Percentiles rank a stretch among this genome's conserved stretches.
These are phyloP conservation scores for Ceratocystis cubensis DNA, from an alignment of 2,329 filamentous ascomycete species.

Conservation along the genomic window DNA sequence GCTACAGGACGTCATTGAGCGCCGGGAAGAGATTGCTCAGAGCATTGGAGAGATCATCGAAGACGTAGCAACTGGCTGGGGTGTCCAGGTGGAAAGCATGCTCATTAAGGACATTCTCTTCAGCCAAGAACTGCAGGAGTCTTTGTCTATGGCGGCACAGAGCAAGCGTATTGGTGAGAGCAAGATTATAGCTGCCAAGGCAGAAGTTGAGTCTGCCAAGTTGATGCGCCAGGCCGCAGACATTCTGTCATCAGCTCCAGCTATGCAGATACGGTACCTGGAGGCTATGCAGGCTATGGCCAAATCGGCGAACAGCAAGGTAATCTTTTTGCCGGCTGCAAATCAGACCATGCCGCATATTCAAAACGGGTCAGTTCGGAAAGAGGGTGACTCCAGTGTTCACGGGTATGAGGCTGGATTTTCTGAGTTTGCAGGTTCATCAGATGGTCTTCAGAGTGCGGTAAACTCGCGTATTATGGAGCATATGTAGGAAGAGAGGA, in stretches of 20 bases:
- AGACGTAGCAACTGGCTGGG: conserved; percentile 86
- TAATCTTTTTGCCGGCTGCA: conserved; percentile 60
- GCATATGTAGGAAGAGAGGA: conserved; percentile 52
- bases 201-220: conserved; percentile 93
- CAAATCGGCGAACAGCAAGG: conserved; percentile 79
- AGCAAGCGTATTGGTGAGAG: conserved; percentile 96
- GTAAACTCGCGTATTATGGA: conserved; percentile 74
- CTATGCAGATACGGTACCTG: conserved; percentile 96
- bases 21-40: conserved; percentile 89
- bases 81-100: conserved; percentile 94
- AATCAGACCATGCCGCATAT: conserved; percentile 44
- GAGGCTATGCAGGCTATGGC: conserved; percentile 99
- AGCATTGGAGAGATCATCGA: conserved; percentile 96
- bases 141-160: conserved; percentile 94
- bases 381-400: conserved; percentile 23
- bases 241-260: conserved; percentile 78
- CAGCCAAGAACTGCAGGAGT: conserved; percentile 87
- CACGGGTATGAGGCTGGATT: conserved; percentile 35
- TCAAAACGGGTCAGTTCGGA: conserved; percentile 33
- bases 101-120: conserved; percentile 99
- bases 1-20: conserved; percentile 95
- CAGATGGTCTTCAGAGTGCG: conserved; percentile 59
- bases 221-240: conserved; percentile 88
- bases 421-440: conserved; percentile 41
- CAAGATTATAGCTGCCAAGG: conserved; percentile 95